Evolutionary conservation across 805 yeast species (phyloP).

Genomic region (Pichia pseudocactophila): DNA sequence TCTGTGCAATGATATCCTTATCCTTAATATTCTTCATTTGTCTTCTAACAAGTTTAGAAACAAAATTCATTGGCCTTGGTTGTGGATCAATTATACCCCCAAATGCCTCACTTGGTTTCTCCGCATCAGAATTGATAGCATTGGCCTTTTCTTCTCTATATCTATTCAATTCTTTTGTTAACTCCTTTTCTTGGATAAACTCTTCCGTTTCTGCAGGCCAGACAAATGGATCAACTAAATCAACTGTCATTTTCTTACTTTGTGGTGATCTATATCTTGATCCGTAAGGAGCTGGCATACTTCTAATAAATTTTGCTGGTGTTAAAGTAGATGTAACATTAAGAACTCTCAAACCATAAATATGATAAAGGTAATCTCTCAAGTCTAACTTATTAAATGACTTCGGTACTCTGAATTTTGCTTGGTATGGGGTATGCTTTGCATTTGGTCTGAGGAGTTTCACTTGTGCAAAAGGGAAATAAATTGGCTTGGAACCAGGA

Average conservation of each 20-base stretch:
- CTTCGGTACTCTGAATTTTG: constrained; percentile 90
- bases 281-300: constrained; percentile 41
- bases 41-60: constrained; percentile 41
- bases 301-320: constrained; percentile 58
- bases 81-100: constrained; percentile 54
- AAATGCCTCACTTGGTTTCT: constrained; percentile 62
- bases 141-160: constrained; percentile 44
- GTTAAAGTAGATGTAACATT: constrained; percentile 79
- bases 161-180: constrained; percentile 38
- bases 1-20: constrained; percentile 23
- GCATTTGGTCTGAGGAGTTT: constrained; percentile 84
- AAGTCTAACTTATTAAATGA: constrained; percentile 89
- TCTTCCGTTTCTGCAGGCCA: constrained; percentile 68
- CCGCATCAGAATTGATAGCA: constrained; percentile 53
- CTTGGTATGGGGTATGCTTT: constrained; percentile 95
- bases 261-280: constrained; percentile 75
- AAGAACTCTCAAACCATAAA: constrained; percentile 85
- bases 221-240: constrained; percentile 88
- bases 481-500: constrained; percentile 67
- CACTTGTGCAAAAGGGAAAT: constrained; percentile 79
- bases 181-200: constrained; percentile 24
- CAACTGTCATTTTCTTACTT: constrained; percentile 92
- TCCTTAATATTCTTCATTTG: constrained; percentile 38
- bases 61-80: constrained; percentile 56
- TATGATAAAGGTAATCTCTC: constrained; percentile 84